Evolutionary conservation across 2,329 filamentous ascomycete genomes (phyloP), one percentile per base, ranked within the genome.

Genomic region (Aspergillus sp.): DNA sequence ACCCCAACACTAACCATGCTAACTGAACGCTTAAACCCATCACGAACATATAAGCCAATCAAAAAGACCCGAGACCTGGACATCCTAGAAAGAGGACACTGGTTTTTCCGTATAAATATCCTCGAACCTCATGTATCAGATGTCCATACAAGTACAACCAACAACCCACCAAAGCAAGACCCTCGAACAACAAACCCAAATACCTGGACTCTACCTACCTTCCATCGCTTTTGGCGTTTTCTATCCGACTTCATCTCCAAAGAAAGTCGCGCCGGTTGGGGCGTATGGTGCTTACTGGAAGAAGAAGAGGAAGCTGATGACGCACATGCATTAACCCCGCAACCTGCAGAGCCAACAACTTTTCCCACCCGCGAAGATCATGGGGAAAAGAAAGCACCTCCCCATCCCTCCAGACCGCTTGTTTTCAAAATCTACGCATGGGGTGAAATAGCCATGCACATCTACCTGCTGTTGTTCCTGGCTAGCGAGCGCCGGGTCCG

Each of bases 391-490:
- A 28, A 32, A 10, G 27, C 37, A 44, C 39, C 37, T 28, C 32
- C 32, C 34, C 11, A 35, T 34, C n/a, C 19, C 36, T 11, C 42
- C 38, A 35, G 41, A 8, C 49, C 67, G 8, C 68, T 72, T 44
- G 63, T 52, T 1, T 61, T 94, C 2, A 77, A 81, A 30, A 63
- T 91, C 1, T 93, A 86, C 60, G 88, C 87, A 58, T 95, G 87
- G 83, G 90, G 86, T 0, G 78, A 84, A 49, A 70, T 88, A 1
- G 79, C 81, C 0, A 76, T 81, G 42, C 84, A 94, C 56, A 74
- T 88, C 30, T 95, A 89, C 62, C 66, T 93, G 4, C 62, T 90
- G 33, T 65, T 95, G 0, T 91, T 86, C 59, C 66, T 90, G 10
- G 85, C 82, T 0, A 91, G 84, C 54, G 74, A 79, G 44, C 75